Conservation (phyloP, 2,329 filamentous ascomycete genomes). For the Trematosphaeria pertusa region DNA sequence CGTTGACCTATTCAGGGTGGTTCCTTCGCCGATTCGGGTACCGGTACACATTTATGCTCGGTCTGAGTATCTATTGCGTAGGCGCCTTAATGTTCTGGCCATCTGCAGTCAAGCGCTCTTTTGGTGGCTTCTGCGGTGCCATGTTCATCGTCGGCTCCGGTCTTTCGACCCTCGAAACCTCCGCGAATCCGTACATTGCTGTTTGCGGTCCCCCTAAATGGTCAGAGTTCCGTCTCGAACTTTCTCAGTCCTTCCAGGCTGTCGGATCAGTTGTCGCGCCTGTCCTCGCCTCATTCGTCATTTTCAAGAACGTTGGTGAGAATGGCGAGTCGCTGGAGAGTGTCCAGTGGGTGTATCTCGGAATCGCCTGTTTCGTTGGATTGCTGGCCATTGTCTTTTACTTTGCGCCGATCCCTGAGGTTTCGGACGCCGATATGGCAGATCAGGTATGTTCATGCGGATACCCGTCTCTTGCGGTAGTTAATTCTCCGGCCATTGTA, state of each 20-base stretch:
- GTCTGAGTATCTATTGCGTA: constrained; percentile 71
- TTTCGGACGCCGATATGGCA: constrained; percentile 72
- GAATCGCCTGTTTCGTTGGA: constrained; percentile 75
- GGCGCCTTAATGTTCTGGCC: constrained; percentile 86
- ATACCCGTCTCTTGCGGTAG: too few species aligned
- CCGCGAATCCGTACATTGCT: constrained; percentile 78
- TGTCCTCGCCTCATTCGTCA: constrained; percentile 74
- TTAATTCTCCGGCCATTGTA: too few species aligned
- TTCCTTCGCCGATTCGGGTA: constrained; percentile 78
- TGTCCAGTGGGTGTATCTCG: constrained; percentile 83
- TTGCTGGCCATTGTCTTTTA: constrained; percentile 71
- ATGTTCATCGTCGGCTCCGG: constrained; percentile 78
- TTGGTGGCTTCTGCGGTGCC: constrained; percentile 74
- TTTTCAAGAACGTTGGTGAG: constrained; percentile 70
- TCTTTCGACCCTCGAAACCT: constrained; percentile 76
- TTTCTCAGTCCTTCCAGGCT: constrained; percentile 79
- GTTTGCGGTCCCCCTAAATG: constrained; percentile 77
- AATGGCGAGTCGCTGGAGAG: constrained; percentile 65
- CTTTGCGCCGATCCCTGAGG: constrained; percentile 72
- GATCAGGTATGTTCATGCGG: too few species aligned
- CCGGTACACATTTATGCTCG: constrained; percentile 80
- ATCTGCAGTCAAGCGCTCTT: constrained; percentile 74
- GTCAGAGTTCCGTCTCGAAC: constrained; percentile 77
- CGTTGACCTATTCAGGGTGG: constrained; percentile 61
- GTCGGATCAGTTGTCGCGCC: constrained; percentile 77